These are phyloP conservation scores for Lachancea sp. DNA, from an alignment of 805 yeast species.

Conservation along the genomic window DNA sequence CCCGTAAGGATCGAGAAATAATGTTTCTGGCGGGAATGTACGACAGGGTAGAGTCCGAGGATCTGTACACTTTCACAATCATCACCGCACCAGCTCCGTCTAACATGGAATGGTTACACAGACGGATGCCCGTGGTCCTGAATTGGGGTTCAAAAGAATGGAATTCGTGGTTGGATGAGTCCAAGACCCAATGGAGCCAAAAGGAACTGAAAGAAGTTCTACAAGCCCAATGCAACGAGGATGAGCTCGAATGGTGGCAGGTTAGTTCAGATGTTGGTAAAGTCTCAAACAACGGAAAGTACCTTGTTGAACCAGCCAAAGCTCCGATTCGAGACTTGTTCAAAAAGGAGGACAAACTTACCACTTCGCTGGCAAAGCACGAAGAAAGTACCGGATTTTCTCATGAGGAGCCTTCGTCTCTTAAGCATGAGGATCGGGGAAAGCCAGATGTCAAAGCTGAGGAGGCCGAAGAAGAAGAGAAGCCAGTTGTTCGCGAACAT, in stretches of 20 bases:
- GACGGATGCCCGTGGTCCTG: slow-evolving; percentile 70
- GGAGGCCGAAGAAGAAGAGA: slow-evolving; percentile 1
- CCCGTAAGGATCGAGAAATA: slow-evolving; percentile 44
- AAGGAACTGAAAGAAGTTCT: slow-evolving; percentile 37
- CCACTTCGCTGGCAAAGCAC: background rate
- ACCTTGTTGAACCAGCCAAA: slow-evolving; percentile 28
- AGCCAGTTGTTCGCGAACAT: background rate
- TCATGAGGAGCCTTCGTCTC: background rate
- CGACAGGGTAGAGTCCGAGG: slow-evolving; percentile 22
- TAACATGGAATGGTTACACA: slow-evolving; percentile 62
- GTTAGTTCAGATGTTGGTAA: slow-evolving; percentile 65
- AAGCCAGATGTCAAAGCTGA: slow-evolving; percentile 1
- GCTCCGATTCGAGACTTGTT: slow-evolving; percentile 12
- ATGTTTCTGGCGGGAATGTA: slow-evolving; percentile 63
- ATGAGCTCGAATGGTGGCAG: slow-evolving; percentile 43
- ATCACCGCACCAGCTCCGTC: slow-evolving; percentile 67
- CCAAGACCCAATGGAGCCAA: slow-evolving; percentile 34
- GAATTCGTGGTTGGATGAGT: slow-evolving; percentile 53
- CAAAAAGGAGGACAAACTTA: slow-evolving; percentile 5
- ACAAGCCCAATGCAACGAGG: slow-evolving; percentile 31
- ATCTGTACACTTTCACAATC: slow-evolving; percentile 51
- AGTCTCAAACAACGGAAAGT: slow-evolving; percentile 39
- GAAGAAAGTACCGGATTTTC: slow-evolving; percentile 4
- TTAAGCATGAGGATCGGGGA: slow-evolving; percentile 1
- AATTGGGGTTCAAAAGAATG: slow-evolving; percentile 54